Evolutionary conservation across 176 grass and related monocot genomes (phyloP).

Genomic region (Avena eriantha): DNA sequence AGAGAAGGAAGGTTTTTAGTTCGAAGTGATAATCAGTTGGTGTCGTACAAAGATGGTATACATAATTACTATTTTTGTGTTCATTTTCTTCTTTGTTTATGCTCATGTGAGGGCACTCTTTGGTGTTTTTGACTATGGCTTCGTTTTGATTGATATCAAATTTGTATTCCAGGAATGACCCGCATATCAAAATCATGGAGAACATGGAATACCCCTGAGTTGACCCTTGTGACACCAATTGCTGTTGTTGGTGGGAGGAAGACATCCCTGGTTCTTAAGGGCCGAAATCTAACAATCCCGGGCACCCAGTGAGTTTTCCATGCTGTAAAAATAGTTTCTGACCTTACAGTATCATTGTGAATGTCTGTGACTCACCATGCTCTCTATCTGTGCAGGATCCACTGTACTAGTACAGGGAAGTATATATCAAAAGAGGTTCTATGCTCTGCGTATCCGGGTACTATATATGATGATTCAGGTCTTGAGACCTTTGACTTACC

Average conservation of each 20-base stretch:
- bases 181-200: constrained; percentile 92
- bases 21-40: constrained; percentile 78
- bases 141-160: constrained; percentile 32
- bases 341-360: neutral
- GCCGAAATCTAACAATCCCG: constrained; percentile 90
- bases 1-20: constrained; percentile 89
- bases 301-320: constrained; percentile 83
- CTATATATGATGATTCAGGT: constrained; percentile 98
- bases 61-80: neutral
- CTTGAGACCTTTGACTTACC: constrained; percentile 88
- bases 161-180: constrained; percentile 65
- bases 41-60: constrained; percentile 93
- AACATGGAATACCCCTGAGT: constrained; percentile 92
- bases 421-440: constrained; percentile 92
- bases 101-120: neutral
- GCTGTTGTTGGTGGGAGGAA: constrained; percentile 82
- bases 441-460: constrained; percentile 87
- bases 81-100: neutral
- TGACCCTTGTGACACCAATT: constrained; percentile 89
- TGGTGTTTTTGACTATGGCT: constrained; percentile 16
- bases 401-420: constrained; percentile 86
- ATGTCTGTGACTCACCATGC: constrained; percentile 13
- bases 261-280: constrained; percentile 78
- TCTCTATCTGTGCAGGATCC: constrained; percentile 68
- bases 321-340: constrained; percentile 5